Evolutionary conservation across 441 rosid genomes (phyloP).

Genomic region (Populus tomentosa): DNA sequence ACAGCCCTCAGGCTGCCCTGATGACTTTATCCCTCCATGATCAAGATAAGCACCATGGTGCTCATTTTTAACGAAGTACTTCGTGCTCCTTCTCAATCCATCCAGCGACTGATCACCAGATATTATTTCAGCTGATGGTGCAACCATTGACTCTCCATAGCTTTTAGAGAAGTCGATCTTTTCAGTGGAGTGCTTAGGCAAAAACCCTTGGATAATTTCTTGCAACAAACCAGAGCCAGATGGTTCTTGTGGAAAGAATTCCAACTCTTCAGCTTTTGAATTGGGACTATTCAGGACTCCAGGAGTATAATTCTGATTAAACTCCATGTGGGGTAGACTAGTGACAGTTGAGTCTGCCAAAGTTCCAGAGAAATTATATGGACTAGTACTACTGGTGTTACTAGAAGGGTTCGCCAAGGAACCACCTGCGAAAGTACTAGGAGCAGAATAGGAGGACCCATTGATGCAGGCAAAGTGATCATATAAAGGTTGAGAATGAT

Average conservation of each 20-base stretch:
- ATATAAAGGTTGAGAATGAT: constrained; percentile 3
- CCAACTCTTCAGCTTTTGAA: constrained; percentile 13
- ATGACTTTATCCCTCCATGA: not conserved
- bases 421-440: constrained; percentile 3
- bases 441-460: constrained; percentile 11
- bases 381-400: not conserved
- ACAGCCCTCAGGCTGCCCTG: constrained; percentile 11
- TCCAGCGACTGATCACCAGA: not conserved
- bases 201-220: constrained; percentile 69
- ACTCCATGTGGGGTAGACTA: constrained; percentile 6
- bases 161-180: constrained; percentile 8
- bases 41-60: constrained; percentile 10
- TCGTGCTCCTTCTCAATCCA: constrained; percentile 11
- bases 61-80: constrained; percentile 8
- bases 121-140: constrained; percentile 15
- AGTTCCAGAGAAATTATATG: not conserved
- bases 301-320: constrained; percentile 5
- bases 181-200: constrained; percentile 39
- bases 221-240: constrained; percentile 75
- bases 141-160: not conserved
- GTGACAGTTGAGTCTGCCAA: constrained; percentile 8
- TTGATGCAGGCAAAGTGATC: constrained; percentile 14
- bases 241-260: constrained; percentile 47
- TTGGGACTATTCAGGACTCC: not conserved
- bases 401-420: constrained; percentile 3